Percentiles rank a stretch among this genome's conserved stretches.
Conservation (phyloP, 495 filamentous ascomycete genomes). For the Penicillium fimorum region DNA sequence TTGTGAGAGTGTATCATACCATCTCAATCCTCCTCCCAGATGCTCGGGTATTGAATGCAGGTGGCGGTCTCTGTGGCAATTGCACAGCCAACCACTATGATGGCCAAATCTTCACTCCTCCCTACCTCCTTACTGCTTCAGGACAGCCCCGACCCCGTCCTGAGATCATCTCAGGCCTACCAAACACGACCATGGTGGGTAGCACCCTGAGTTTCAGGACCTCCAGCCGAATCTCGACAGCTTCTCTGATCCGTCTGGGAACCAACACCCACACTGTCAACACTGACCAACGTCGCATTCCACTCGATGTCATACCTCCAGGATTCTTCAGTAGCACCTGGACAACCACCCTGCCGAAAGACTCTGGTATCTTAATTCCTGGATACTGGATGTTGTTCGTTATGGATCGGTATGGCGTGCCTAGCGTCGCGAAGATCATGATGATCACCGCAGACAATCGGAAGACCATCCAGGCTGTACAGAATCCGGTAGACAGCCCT, state of each 20-base stretch:
- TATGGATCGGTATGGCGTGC: slow-evolving; percentile 45
- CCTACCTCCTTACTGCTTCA: slow-evolving; percentile 40
- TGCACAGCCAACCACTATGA: slow-evolving; percentile 58
- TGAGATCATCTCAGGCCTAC: slow-evolving; percentile 1
- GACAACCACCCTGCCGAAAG: slow-evolving; percentile 16
- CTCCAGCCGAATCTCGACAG: slow-evolving; percentile 4
- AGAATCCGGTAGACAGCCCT: background rate
- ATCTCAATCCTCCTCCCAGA: slow-evolving; percentile 55
- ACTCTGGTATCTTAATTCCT: slow-evolving; percentile 52
- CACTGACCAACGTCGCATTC: slow-evolving; percentile 57
- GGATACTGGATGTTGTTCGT: slow-evolving; percentile 62
- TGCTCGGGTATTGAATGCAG: slow-evolving; percentile 52
- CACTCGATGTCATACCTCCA: no score
- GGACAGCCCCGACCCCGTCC: slow-evolving; percentile 10
- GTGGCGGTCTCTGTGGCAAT: slow-evolving; percentile 55
- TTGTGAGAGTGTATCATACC: slow-evolving; percentile 57
- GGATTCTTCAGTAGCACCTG: background rate
- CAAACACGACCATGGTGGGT: slow-evolving; percentile 19
- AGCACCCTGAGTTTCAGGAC: slow-evolving; percentile 25
- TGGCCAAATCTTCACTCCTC: slow-evolving; percentile 55
- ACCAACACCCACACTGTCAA: slow-evolving; percentile 57
- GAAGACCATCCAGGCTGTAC: background rate
- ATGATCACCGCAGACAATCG: background rate
- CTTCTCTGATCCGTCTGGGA: slow-evolving; percentile 46
- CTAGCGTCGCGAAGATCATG: slow-evolving; percentile 36